A percentile compares a stretch with the other conserved stretches of the same genome.
phyloP scores from a whole-genome alignment of 2,329 filamentous ascomycete genomes.

The Colletotrichum sp. region DNA sequence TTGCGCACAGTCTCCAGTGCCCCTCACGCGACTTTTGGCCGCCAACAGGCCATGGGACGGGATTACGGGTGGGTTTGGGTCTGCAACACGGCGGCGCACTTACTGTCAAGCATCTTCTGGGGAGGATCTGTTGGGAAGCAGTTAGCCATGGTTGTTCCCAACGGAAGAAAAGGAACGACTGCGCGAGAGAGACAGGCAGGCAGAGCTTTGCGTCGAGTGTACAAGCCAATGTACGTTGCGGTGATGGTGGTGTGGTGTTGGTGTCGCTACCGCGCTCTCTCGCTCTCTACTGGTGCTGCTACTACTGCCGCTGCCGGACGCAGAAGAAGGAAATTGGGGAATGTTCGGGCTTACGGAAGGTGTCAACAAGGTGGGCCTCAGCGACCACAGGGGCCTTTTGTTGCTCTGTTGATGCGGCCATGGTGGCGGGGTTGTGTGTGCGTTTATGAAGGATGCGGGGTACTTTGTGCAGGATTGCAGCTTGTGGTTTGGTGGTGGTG shows the following conservation, averaged over 20 bases:
- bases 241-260: not conserved
- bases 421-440: conserved; percentile 31
- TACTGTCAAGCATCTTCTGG: conserved; percentile 72
- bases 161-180: not conserved
- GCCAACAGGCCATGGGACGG: not conserved
- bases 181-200: not conserved
- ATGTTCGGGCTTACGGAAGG: conserved; percentile 60
- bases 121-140: conserved; percentile 57
- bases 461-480: conserved; percentile 14
- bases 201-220: not conserved
- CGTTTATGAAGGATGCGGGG: conserved; percentile 20
- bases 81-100: conserved; percentile 33
- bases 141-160: conserved; percentile 1
- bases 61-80: not conserved
- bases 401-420: conserved; percentile 48
- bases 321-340: conserved; percentile 5
- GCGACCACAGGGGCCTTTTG: conserved; percentile 65
- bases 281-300: not conserved
- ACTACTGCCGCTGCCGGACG: not conserved
- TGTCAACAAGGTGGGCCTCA: conserved; percentile 80
- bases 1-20: conserved; percentile 11
- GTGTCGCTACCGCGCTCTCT: not conserved
- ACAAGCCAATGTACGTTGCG: not conserved
- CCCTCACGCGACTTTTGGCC: conserved; percentile 19
- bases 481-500: not conserved